A percentile compares a stretch with the other conserved stretches of the same genome.
Conservation (phyloP, 768 basidiomycete species). For the Mycena rebaudengoi region DNA sequence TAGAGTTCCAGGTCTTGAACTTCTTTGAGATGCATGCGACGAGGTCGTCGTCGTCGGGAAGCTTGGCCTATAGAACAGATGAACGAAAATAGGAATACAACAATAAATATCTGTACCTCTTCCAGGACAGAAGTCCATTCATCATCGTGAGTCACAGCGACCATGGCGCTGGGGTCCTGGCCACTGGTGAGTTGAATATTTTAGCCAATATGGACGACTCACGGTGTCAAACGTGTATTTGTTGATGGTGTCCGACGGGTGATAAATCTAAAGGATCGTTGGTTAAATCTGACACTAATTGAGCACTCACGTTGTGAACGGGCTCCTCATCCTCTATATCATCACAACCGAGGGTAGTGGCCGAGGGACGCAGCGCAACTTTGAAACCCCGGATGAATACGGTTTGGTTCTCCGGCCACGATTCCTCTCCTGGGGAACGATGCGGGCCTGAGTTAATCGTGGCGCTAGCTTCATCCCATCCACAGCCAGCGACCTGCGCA, state of each 20-base stretch:
- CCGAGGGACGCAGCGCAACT: neutral
- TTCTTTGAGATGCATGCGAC: too few species aligned
- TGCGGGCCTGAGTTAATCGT: neutral
- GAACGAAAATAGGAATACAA: neutral
- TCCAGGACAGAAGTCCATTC: neutral
- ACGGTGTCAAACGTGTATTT: neutral
- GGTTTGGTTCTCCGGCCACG: neutral
- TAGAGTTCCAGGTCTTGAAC: too few species aligned
- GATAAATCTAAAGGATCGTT: neutral
- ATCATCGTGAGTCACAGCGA: slow-evolving; percentile 1
- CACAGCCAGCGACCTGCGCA: neutral
- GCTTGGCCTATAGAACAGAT: neutral
- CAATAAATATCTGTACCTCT: neutral
- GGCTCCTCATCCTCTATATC: neutral
- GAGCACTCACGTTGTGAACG: neutral
- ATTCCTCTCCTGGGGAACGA: neutral
- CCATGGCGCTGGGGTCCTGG: neutral
- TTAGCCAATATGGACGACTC: neutral
- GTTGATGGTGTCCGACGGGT: neutral
- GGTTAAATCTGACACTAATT: neutral
- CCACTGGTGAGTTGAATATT: neutral
- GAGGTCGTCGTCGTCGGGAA: neutral
- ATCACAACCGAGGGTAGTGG: neutral
- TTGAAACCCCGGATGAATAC: neutral
- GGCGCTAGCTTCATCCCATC: neutral